phyloP scores from a whole-genome alignment of 2,329 filamentous ascomycete species.

The Fusarium sublunatum region DNA sequence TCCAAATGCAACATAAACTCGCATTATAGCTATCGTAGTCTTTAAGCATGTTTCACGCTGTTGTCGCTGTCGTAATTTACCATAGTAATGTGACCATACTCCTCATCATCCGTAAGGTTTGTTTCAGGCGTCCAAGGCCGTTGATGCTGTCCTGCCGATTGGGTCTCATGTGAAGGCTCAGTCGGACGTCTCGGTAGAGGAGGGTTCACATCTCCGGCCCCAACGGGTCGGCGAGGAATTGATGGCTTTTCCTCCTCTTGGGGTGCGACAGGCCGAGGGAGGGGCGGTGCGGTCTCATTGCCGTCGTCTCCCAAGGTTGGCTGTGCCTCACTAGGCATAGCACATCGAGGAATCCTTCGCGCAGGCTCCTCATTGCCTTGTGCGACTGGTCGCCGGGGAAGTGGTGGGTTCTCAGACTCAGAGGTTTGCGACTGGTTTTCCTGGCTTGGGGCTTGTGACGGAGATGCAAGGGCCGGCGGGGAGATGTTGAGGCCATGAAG shows the following conservation, averaged over 20 bases:
- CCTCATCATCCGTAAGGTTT: slow-evolving; percentile 50
- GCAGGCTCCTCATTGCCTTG: slow-evolving; percentile 9
- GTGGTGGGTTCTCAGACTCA: slow-evolving; percentile 23
- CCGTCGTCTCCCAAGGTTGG: not conserved
- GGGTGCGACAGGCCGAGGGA: slow-evolving; percentile 28
- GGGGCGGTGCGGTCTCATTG: slow-evolving; percentile 9
- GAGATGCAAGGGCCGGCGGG: slow-evolving; percentile 41
- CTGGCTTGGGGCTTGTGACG: slow-evolving; percentile 28
- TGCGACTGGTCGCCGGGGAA: slow-evolving; percentile 23
- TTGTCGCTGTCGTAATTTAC: slow-evolving; percentile 49
- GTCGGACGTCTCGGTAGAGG: slow-evolving; percentile 35
- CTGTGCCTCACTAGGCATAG: slow-evolving; percentile 12
- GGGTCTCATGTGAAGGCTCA: slow-evolving; percentile 13
- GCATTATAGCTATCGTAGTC: not conserved
- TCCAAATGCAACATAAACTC: not conserved
- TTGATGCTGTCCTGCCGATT: slow-evolving; percentile 12
- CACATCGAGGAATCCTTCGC: slow-evolving; percentile 27
- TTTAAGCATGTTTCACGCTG: slow-evolving; percentile 16
- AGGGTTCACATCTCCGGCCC: slow-evolving; percentile 17
- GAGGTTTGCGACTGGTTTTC: slow-evolving; percentile 5
- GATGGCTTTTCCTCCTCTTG: slow-evolving; percentile 18
- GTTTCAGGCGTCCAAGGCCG: slow-evolving; percentile 45
- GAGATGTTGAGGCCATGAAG: slow-evolving; percentile 47
- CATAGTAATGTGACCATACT: slow-evolving; percentile 53
- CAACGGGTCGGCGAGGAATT: slow-evolving; percentile 31